Evolutionary conservation across 1,284 basidiomycete species (phyloP).

Genomic region (Marasmius sp.): DNA sequence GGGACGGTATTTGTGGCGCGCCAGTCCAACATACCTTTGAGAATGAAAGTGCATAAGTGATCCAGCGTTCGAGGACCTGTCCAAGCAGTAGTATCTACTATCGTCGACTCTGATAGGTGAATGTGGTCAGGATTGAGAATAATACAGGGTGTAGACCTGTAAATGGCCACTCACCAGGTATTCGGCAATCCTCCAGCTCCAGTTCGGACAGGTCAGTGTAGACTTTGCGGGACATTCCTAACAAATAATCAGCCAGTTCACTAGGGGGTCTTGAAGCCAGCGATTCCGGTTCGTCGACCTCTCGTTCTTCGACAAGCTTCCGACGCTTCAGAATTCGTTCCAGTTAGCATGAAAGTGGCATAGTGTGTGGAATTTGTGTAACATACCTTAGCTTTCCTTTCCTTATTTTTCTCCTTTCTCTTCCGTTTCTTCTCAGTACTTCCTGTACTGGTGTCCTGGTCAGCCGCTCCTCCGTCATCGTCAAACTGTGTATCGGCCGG

Average conservation of each 20-base stretch:
- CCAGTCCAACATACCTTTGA: constrained; percentile 47
- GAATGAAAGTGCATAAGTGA: constrained; percentile 69
- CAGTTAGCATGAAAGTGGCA: too few relatives aligned
- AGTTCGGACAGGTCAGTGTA: constrained; percentile 64
- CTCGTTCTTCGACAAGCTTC: constrained; percentile 51
- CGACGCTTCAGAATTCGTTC: constrained; percentile 46
- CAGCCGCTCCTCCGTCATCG: constrained; percentile 14
- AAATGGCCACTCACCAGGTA: constrained; percentile 55
- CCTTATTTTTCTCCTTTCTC: constrained; percentile 69
- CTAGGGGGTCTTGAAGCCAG: constrained; percentile 55
- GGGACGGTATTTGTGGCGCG: constrained; percentile 1
- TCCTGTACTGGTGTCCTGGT: constrained; percentile 19
- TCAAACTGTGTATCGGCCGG: constrained; percentile 22
- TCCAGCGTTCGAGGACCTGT: constrained; percentile 67
- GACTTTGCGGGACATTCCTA: constrained; percentile 60
- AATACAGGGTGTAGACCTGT: background rate
- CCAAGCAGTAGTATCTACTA: constrained; percentile 75
- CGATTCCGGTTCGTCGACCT: constrained; percentile 42
- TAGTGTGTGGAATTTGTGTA: background rate
- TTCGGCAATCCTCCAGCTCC: constrained; percentile 70
- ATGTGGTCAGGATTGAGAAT: constrained; percentile 33
- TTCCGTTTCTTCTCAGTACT: constrained; percentile 62
- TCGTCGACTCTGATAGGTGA: constrained; percentile 63
- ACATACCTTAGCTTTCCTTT: constrained; percentile 60
- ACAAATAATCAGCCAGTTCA: constrained; percentile 59